These are phyloP conservation scores for Trichoderma koningiopsis DNA, from an alignment of 2,329 filamentous ascomycete genomes.

Conservation along the genomic window DNA sequence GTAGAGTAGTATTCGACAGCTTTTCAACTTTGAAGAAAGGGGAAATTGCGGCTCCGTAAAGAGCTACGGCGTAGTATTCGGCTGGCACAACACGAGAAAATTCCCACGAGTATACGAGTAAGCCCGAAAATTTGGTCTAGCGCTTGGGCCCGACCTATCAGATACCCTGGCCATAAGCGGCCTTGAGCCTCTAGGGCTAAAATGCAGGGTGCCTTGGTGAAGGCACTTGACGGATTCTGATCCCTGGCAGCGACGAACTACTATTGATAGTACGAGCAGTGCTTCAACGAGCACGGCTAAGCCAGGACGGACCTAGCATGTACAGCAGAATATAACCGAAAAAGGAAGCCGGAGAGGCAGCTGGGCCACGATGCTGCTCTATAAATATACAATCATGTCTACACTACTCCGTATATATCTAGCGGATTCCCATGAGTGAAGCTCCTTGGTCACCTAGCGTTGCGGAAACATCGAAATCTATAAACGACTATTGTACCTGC, in stretches of 20 bases:
- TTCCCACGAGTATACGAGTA: not conserved
- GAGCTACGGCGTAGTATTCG: not conserved
- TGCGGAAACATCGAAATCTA: not conserved
- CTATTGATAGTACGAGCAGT: constrained; percentile 14
- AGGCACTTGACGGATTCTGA: not conserved
- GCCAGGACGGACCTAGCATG: not conserved
- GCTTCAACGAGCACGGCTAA: constrained; percentile 3
- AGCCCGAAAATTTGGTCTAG: not conserved
- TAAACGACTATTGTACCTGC: not conserved
- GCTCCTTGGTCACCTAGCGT: constrained; percentile 9
- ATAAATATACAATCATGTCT: constrained; percentile 15
- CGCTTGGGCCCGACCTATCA: not conserved
- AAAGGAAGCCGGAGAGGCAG: not conserved
- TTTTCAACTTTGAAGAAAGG: not conserved
- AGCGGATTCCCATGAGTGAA: not conserved
- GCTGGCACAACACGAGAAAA: not conserved
- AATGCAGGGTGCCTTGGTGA: not conserved
- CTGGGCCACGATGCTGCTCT: not conserved
- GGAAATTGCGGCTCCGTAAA: not conserved
- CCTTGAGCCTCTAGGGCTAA: constrained; percentile 1
- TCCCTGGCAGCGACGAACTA: constrained; percentile 6
- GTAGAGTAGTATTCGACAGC: not conserved
- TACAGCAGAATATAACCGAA: constrained; percentile 7
- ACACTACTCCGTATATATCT: constrained; percentile 12
- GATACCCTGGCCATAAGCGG: constrained; percentile 3